These are phyloP conservation scores for Phytomonas sp. DNA, from an alignment of 208 protist genomes.

Conservation along the genomic window DNA sequence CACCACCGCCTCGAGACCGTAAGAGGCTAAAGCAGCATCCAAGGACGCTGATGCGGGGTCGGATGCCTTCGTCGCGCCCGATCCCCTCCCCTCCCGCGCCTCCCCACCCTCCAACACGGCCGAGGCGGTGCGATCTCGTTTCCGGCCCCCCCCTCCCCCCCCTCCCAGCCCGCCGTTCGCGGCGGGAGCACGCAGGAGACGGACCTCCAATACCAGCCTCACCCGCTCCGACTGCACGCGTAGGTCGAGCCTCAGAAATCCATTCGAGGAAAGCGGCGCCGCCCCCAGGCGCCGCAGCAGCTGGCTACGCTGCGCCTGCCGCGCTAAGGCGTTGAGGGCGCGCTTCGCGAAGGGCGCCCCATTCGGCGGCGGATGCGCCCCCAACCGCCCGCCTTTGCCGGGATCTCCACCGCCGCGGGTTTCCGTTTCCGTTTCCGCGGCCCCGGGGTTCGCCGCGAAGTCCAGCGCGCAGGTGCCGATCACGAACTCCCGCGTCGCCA, in stretches of 20 bases:
- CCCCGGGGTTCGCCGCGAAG: conserved; percentile 8
- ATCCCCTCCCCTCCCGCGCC: not conserved
- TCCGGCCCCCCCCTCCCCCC: not conserved
- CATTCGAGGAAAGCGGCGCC: conserved; percentile 13
- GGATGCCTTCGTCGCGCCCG: not conserved
- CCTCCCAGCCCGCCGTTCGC: not conserved
- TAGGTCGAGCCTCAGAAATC: conserved; percentile 33
- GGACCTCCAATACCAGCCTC: conserved; percentile 42
- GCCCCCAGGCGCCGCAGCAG: not conserved
- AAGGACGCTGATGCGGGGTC: not conserved
- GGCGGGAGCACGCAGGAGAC: conserved; percentile 20
- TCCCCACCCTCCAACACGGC: not conserved
- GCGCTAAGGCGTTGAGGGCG: conserved; percentile 21
- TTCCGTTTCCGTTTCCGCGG: conserved; percentile 3
- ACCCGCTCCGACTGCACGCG: conserved; percentile 56
- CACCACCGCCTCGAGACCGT: conserved; percentile 25
- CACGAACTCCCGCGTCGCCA: conserved; percentile 16
- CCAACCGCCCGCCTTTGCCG: too few relatives aligned
- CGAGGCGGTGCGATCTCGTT: conserved; percentile 9
- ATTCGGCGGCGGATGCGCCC: too few relatives aligned
- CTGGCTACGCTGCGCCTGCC: conserved; percentile 13
- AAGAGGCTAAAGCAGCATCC: conserved; percentile 6
- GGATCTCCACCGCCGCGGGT: too few relatives aligned
- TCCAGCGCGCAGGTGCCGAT: conserved; percentile 21
- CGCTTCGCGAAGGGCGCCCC: conserved; percentile 26